Evolutionary conservation across 1,284 basidiomycete genomes (phyloP).

Genomic region (Sanghuangporus baumii): DNA sequence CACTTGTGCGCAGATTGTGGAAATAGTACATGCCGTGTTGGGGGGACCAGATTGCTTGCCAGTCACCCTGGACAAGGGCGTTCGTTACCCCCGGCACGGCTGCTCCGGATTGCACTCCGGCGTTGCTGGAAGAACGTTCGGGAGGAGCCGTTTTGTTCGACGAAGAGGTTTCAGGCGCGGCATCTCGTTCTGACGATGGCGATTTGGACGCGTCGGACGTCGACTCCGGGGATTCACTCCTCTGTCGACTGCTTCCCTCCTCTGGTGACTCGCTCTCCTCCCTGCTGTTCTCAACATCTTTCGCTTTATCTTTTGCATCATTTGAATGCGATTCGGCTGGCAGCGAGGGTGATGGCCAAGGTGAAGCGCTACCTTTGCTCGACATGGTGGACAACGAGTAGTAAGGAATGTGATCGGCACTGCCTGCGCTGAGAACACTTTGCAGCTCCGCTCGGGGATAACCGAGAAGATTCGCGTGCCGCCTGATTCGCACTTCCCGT

Average conservation of each 20-base stretch:
- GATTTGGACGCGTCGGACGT: neutral
- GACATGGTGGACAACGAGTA: slow-evolving; percentile 4
- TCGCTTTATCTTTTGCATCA: neutral
- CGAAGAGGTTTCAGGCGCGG: slow-evolving; percentile 5
- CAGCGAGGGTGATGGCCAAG: neutral
- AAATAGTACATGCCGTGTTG: slow-evolving; percentile 86
- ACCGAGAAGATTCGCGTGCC: neutral
- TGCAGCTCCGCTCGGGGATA: slow-evolving; percentile 3
- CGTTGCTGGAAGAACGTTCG: neutral
- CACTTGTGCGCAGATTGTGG: slow-evolving; percentile 71
- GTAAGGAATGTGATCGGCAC: neutral
- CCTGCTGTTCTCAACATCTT: neutral
- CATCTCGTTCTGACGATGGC: neutral
- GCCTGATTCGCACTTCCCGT: neutral
- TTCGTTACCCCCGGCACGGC: slow-evolving; percentile 20
- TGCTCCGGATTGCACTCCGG: neutral
- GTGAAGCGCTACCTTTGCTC: slow-evolving; percentile 9
- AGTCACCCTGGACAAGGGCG: slow-evolving; percentile 35
- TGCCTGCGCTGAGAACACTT: neutral
- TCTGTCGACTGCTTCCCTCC: neutral
- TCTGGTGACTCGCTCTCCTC: neutral
- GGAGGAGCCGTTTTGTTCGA: slow-evolving; percentile 12
- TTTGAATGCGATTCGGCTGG: neutral
- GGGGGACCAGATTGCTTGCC: slow-evolving; percentile 86
- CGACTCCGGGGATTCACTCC: slow-evolving; percentile 1